Evolutionary conservation across 208 protist genomes (phyloP).

Genomic region (Leishmania arabica): DNA sequence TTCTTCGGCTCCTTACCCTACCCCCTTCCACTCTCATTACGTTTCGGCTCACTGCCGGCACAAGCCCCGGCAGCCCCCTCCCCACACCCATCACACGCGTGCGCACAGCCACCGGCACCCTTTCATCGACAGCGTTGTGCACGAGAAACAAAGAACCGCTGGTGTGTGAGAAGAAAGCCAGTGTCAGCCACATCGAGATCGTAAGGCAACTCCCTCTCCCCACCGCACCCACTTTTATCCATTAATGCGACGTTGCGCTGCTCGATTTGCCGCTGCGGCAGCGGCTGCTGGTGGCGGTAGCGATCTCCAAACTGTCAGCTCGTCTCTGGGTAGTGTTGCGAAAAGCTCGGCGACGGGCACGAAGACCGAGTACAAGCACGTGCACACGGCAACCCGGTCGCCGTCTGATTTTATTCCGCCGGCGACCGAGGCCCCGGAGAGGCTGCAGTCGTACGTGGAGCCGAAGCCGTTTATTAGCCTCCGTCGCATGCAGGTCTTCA

Average conservation of each 20-base stretch:
- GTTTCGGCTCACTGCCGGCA: too few relatives aligned
- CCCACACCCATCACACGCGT: not conserved
- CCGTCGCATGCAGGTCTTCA: slow-evolving; percentile 66
- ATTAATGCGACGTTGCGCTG: slow-evolving; percentile 22
- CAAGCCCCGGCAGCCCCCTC: not conserved
- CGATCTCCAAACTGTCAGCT: slow-evolving; percentile 1
- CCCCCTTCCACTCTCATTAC: not conserved
- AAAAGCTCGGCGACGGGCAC: not conserved
- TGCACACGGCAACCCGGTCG: slow-evolving; percentile 19
- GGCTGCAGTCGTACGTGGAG: slow-evolving; percentile 76
- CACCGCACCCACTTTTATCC: not conserved
- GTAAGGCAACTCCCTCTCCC: too few relatives aligned
- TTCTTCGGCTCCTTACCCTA: too few relatives aligned
- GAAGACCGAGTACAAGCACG: slow-evolving; percentile 17
- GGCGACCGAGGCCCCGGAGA: slow-evolving; percentile 67
- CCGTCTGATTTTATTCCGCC: slow-evolving; percentile 40
- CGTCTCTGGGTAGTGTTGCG: not conserved
- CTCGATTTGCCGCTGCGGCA: slow-evolving; percentile 11
- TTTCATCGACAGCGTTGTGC: not conserved
- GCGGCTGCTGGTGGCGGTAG: slow-evolving; percentile 3
- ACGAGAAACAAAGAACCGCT: not conserved
- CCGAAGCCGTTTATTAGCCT: slow-evolving; percentile 83
- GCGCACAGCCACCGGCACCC: not conserved
- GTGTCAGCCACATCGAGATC: not conserved
- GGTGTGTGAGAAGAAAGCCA: not conserved